Conservation (phyloP, 768 basidiomycete species). For the Boletus coccyginus region DNA sequence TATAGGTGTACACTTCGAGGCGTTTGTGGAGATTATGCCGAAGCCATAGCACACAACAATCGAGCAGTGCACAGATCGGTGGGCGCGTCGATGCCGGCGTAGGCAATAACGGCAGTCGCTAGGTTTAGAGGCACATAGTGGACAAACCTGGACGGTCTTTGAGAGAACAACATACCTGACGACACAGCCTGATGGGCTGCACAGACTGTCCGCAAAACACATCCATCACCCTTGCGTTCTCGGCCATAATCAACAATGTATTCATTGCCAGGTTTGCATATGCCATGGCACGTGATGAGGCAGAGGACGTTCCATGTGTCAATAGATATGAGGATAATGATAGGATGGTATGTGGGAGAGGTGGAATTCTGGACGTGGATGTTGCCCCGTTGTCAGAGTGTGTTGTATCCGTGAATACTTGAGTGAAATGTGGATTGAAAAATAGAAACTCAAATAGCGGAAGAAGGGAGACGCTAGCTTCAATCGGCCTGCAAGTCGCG, state of each 20-base stretch:
- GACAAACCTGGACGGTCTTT: neutral
- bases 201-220: slow-evolving; percentile 41
- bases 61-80: slow-evolving; percentile 57
- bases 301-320: slow-evolving; percentile 62
- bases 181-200: slow-evolving; percentile 53
- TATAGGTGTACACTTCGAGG: slow-evolving; percentile 55
- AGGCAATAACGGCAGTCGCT: slow-evolving; percentile 56
- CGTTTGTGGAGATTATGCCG: slow-evolving; percentile 67
- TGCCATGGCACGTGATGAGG: slow-evolving; percentile 54
- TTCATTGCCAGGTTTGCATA: slow-evolving; percentile 62
- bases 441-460: slow-evolving; percentile 61
- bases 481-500: slow-evolving; percentile 51
- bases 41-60: slow-evolving; percentile 67
- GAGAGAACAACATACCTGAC: slow-evolving; percentile 46
- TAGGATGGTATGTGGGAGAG: slow-evolving; percentile 47
- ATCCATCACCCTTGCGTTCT: slow-evolving; percentile 47
- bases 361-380: slow-evolving; percentile 24
- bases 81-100: slow-evolving; percentile 37
- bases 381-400: slow-evolving; percentile 27
- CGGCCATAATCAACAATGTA: slow-evolving; percentile 48
- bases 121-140: neutral
- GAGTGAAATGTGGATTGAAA: slow-evolving; percentile 47
- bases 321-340: slow-evolving; percentile 64
- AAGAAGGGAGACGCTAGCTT: slow-evolving; percentile 56
- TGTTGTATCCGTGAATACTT: slow-evolving; percentile 43